phyloP scores from a whole-genome alignment of 2,329 filamentous ascomycete genomes.

The Aspergillus novoparasiticus region DNA sequence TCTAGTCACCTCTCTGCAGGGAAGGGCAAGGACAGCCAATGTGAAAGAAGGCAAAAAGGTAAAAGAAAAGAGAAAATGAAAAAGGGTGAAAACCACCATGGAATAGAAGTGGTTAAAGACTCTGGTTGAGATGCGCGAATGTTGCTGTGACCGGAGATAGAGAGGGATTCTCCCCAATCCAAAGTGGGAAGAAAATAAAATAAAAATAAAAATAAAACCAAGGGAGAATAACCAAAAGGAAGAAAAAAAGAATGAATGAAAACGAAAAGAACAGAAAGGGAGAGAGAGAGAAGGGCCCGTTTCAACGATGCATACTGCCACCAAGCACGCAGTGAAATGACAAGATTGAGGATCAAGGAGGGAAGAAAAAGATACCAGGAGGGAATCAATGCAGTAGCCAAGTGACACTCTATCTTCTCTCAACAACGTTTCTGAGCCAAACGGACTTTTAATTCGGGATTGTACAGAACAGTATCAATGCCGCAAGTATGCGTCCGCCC shows the following conservation, averaged over 20 bases:
- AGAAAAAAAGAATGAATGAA: background rate
- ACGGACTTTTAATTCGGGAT: conserved; percentile 27
- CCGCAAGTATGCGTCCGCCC: conserved; percentile 21
- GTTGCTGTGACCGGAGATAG: conserved; percentile 22
- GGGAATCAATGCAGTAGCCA: conserved; percentile 17
- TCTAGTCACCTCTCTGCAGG: conserved; percentile 8
- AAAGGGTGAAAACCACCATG: conserved; percentile 3
- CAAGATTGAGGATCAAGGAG: conserved; percentile 14
- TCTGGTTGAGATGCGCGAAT: conserved; percentile 15
- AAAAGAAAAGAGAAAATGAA: background rate
- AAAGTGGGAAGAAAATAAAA: background rate
- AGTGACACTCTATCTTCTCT: conserved; percentile 24
- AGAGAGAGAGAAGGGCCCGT: conserved; percentile 15
- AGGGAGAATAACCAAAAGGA: background rate
- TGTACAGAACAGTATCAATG: conserved; percentile 23
- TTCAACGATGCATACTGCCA: conserved; percentile 28
- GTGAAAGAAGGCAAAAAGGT: conserved; percentile 9
- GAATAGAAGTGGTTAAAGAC: conserved; percentile 18
- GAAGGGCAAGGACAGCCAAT: conserved; percentile 9
- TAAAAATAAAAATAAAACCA: background rate
- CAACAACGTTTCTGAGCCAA: conserved; percentile 24
- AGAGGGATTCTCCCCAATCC: conserved; percentile 19
- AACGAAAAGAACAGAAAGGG: background rate
- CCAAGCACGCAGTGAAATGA: conserved; percentile 19
- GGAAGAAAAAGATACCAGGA: conserved; percentile 8